Conservation (phyloP, 108 stramenopile species). For the Skeletonema tropicum region DNA sequence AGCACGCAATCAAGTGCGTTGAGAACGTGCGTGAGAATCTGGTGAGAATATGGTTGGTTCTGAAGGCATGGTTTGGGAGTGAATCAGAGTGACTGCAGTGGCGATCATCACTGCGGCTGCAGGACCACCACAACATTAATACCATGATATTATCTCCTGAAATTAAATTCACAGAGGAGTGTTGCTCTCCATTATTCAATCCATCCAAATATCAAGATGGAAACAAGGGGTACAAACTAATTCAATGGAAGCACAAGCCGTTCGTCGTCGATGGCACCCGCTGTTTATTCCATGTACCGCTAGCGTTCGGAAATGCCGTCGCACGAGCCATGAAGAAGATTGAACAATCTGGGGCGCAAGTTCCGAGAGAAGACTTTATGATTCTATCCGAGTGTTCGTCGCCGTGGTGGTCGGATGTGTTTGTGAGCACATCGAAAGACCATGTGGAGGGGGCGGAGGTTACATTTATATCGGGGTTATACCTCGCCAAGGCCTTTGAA, state of each 20-base stretch:
- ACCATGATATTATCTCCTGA: too few species aligned
- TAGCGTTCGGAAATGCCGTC: slow-evolving; percentile 22
- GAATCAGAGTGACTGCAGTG: too few species aligned
- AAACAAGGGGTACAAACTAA: slow-evolving; percentile 25
- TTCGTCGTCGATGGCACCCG: slow-evolving; percentile 35
- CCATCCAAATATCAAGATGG: slow-evolving; percentile 17
- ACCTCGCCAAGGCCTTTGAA: slow-evolving; percentile 38
- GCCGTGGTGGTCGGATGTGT: slow-evolving; percentile 35
- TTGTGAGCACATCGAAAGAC: slow-evolving; percentile 22
- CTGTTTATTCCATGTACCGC: slow-evolving; percentile 26
- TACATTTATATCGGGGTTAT: slow-evolving; percentile 25
- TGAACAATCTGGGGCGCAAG: not conserved
- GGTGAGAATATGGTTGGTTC: too few species aligned
- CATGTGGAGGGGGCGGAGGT: slow-evolving; percentile 20
- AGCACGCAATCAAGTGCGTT: too few species aligned
- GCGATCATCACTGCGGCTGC: too few species aligned
- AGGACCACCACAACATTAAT: too few species aligned
- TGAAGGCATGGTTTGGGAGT: too few species aligned
- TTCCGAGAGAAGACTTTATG: slow-evolving; percentile 26
- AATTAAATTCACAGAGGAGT: slow-evolving; percentile 2
- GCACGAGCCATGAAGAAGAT: slow-evolving; percentile 20
- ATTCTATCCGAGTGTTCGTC: slow-evolving; percentile 28
- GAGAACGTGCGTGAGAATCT: too few species aligned
- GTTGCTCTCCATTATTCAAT: slow-evolving; percentile 32
- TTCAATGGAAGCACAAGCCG: slow-evolving; percentile 37